These are phyloP conservation scores for Botrytis byssoidea DNA, from an alignment of 2,329 filamentous ascomycete genomes.

Conservation along the genomic window DNA sequence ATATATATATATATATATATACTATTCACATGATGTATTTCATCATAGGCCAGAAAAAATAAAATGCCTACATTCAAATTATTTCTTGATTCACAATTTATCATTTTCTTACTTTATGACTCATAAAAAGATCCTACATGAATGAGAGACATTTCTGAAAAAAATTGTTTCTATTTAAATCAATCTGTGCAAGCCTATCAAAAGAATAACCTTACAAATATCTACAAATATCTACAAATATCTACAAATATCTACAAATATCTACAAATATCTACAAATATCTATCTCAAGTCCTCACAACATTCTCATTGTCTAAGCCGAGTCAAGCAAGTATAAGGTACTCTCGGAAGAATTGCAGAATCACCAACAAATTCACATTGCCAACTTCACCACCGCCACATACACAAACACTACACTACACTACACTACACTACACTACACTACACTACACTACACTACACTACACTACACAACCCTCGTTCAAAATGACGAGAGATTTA, in stretches of 20 bases:
- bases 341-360: not conserved
- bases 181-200: not conserved
- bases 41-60: slow-evolving; percentile 1
- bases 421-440: too few species aligned
- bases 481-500: slow-evolving; percentile 38
- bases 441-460: too few species aligned
- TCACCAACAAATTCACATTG: not conserved
- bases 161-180: not conserved
- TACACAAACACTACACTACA: not conserved
- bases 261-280: too few species aligned
- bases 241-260: not conserved
- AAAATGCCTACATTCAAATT: not conserved
- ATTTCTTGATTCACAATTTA: slow-evolving; percentile 1
- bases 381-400: not conserved
- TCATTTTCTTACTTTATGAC: not conserved
- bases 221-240: not conserved
- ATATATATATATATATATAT: too few species aligned
- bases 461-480: not conserved
- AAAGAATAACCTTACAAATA: not conserved
- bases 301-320: not conserved
- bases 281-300: not conserved
- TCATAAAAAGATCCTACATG: not conserved
- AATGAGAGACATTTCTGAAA: not conserved
- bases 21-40: not conserved
- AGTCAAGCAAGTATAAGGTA: not conserved